phyloP scores from a whole-genome alignment of 2,329 filamentous ascomycete species.

The Aureobasidium subglaciale region DNA sequence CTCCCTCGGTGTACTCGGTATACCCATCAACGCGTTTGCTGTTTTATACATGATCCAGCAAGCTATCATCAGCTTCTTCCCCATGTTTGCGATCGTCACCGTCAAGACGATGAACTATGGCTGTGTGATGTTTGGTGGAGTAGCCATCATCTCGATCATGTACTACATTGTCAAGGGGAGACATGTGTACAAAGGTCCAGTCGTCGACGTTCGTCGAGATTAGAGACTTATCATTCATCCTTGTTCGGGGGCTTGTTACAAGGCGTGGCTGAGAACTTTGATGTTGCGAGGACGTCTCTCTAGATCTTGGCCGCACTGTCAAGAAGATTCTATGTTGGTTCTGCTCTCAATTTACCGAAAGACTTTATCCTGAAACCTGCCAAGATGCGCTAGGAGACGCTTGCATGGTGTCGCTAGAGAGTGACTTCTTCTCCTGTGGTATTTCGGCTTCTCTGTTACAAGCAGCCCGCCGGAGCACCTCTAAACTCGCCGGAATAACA shows the following conservation, averaged over 20 bases:
- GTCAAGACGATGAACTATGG: conserved; percentile 20
- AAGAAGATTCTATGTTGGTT: background rate
- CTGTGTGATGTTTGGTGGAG: conserved; percentile 19
- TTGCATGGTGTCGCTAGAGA: background rate
- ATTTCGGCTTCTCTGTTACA: background rate
- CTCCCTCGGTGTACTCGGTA: conserved; percentile 21
- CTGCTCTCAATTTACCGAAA: background rate
- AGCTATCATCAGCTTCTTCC: conserved; percentile 9
- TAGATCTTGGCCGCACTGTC: background rate
- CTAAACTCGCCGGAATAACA: background rate
- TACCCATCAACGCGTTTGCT: conserved; percentile 23
- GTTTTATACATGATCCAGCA: conserved; percentile 23
- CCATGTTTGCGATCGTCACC: conserved; percentile 21
- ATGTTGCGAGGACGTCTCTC: background rate
- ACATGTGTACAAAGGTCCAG: conserved; percentile 20
- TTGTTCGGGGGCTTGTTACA: background rate
- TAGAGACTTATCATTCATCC: background rate
- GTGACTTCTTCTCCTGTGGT: background rate
- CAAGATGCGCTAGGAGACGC: background rate
- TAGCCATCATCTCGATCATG: conserved; percentile 17
- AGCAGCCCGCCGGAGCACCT: background rate
- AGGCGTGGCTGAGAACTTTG: background rate
- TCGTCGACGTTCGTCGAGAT: conserved; percentile 7
- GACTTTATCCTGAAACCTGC: background rate
- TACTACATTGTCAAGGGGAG: conserved; percentile 16